These are phyloP conservation scores for Yamadazyma takamatsuzukensis DNA, from an alignment of 805 yeast species.

Conservation along the genomic window DNA sequence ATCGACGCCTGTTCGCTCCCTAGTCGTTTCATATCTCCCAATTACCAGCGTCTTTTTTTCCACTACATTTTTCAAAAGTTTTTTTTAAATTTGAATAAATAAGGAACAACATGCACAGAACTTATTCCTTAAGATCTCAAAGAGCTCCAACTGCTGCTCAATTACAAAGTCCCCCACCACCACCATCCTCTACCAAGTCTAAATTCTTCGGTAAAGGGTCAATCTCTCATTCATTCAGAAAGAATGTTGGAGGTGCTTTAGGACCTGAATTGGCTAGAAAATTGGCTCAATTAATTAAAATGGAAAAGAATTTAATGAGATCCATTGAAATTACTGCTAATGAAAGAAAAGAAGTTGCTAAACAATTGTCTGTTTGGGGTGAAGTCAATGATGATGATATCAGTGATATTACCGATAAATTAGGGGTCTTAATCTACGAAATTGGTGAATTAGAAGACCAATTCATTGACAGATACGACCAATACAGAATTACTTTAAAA, in stretches of 20 bases:
- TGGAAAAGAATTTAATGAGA: conserved; percentile 95
- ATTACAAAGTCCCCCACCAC: conserved; percentile 77
- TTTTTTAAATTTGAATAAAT: background rate
- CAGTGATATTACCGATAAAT: conserved; percentile 93
- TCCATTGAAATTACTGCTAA: conserved; percentile 88
- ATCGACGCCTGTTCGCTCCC: conserved; percentile 1
- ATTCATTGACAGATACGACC: conserved; percentile 96
- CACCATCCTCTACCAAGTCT: conserved; percentile 68
- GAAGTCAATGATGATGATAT: conserved; percentile 97
- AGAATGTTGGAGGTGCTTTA: conserved; percentile 81
- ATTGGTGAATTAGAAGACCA: conserved; percentile 98
- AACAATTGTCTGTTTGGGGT: conserved; percentile 97
- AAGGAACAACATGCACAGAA: conserved; percentile 63
- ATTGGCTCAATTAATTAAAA: conserved; percentile 85
- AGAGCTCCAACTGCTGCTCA: conserved; percentile 85
- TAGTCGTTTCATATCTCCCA: conserved; percentile 3
- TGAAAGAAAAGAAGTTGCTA: conserved; percentile 94
- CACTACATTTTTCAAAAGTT: conserved; percentile 1
- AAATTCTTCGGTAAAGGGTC: conserved; percentile 75
- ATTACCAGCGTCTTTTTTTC: background rate
- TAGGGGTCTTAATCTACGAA: conserved; percentile 93
- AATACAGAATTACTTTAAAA: conserved; percentile 93
- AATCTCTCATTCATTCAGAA: conserved; percentile 67
- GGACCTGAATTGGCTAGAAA: conserved; percentile 96
- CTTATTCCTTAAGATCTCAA: conserved; percentile 72